Conservation (phyloP, 768 basidiomycete genomes). For the Suillus weaverae region DNA sequence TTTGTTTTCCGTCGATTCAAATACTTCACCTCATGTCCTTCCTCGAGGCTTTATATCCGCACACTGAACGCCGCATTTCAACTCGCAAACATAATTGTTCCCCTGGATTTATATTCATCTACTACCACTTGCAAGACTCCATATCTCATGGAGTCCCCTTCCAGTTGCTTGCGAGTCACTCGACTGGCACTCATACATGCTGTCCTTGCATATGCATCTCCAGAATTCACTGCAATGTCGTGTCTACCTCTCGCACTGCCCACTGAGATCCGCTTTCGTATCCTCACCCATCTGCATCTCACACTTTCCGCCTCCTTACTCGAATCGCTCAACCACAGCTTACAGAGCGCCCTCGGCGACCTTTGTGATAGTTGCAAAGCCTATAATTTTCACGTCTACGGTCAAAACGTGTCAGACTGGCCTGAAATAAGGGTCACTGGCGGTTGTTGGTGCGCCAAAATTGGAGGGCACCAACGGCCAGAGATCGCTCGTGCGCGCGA, state of each 20-base stretch:
- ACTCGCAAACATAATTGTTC: not conserved
- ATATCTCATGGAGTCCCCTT: conserved; percentile 19
- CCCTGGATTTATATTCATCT: not conserved
- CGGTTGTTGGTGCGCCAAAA: conserved; percentile 45
- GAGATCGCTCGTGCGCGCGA: conserved; percentile 6
- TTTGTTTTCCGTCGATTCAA: not conserved
- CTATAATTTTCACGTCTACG: conserved; percentile 56
- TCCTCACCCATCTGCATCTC: conserved; percentile 49
- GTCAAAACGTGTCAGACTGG: conserved; percentile 53
- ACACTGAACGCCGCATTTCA: conserved; percentile 10
- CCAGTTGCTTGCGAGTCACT: conserved; percentile 32
- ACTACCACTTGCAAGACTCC: not conserved
- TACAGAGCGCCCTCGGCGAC: conserved; percentile 27
- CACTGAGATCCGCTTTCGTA: conserved; percentile 51
- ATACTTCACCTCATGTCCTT: conserved; percentile 19
- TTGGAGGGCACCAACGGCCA: conserved; percentile 17
- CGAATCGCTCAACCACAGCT: conserved; percentile 41
- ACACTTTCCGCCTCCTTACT: conserved; percentile 43
- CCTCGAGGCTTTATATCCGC: conserved; percentile 22
- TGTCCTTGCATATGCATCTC: conserved; percentile 49
- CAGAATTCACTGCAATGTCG: conserved; percentile 39
- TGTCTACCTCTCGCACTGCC: conserved; percentile 37
- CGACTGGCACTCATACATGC: conserved; percentile 52
- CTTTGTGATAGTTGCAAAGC: conserved; percentile 52
- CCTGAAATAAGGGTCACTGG: conserved; percentile 46